Conservation (phyloP, 2,329 filamentous ascomycete genomes). For the Fusarium chuoi region DNA sequence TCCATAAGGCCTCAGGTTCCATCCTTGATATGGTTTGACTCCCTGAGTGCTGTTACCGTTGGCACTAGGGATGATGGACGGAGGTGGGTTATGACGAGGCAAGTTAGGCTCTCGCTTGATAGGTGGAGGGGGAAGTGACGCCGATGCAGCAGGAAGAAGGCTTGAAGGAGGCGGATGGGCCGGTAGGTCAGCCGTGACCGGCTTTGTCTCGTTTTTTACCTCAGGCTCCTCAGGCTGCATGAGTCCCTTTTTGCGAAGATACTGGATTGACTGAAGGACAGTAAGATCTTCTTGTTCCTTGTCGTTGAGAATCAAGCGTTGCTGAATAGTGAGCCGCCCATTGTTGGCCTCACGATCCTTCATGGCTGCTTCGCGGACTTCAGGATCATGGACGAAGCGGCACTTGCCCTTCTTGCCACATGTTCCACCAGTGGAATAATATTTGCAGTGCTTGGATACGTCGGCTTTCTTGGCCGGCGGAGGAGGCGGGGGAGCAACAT, state of each 20-base stretch:
- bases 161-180: conserved; percentile 40
- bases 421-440: conserved; percentile 74
- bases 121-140: conserved; percentile 52
- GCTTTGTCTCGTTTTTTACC: conserved; percentile 30
- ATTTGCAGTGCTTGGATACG: conserved; percentile 74
- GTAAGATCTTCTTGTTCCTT: conserved; percentile 75
- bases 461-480: conserved; percentile 67
- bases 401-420: conserved; percentile 81
- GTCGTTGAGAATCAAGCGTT: conserved; percentile 73
- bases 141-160: conserved; percentile 52
- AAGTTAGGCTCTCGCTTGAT: conserved; percentile 47
- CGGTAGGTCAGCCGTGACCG: conserved; percentile 25
- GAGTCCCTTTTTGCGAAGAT: conserved; percentile 69
- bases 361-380: conserved; percentile 70
- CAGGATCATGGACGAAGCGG: conserved; percentile 75
- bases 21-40: conserved; percentile 51
- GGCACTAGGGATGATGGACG: conserved; percentile 45
- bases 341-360: conserved; percentile 73
- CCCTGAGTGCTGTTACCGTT: conserved; percentile 48
- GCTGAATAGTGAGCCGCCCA: conserved; percentile 72
- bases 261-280: conserved; percentile 73
- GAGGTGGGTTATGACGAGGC: conserved; percentile 49
- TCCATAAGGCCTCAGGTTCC: conserved; percentile 52
- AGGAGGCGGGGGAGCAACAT: conserved; percentile 48
- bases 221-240: conserved; percentile 49